A percentile compares a stretch with the other conserved stretches of the same genome.
Conservation (phyloP, 306 rosid species). For the Dicorynia guianensis region DNA sequence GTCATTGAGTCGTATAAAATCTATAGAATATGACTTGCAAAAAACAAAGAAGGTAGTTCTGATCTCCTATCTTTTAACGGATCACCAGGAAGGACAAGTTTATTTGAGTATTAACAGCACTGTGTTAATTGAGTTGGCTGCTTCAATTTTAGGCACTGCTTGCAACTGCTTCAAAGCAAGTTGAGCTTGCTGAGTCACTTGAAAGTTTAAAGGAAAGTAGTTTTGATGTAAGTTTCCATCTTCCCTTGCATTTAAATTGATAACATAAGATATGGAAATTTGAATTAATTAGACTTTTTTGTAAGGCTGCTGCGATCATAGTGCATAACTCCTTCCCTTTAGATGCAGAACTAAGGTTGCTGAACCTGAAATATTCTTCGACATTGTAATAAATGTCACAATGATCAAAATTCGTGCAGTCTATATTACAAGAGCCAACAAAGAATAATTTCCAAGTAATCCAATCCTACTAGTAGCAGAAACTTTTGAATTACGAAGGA, state of each 20-base stretch:
- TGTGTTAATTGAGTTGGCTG: conserved; percentile 42
- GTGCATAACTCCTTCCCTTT: conserved; percentile 25
- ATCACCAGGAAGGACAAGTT: conserved; percentile 31
- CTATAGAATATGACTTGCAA: conserved; percentile 86
- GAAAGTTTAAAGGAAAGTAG: conserved; percentile 67
- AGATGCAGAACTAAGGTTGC: conserved; percentile 6
- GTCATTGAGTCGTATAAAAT: conserved; percentile 88
- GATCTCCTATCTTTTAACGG: conserved; percentile 38
- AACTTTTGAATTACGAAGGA: background rate
- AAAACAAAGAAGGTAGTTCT: conserved; percentile 84
- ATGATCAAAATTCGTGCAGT: background rate
- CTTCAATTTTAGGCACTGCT: conserved; percentile 69
- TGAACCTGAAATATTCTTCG: background rate
- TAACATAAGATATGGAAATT: conserved; percentile 1
- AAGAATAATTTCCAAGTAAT: background rate
- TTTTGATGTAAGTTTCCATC: conserved; percentile 62
- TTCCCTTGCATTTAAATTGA: conserved; percentile 27
- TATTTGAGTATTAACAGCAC: conserved; percentile 25
- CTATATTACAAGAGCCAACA: background rate
- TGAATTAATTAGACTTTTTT: conserved; percentile 4
- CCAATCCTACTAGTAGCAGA: background rate
- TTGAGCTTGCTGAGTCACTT: conserved; percentile 89
- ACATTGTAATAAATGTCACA: background rate
- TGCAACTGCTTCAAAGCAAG: conserved; percentile 92
- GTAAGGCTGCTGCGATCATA: background rate